Conservation (phyloP, 768 basidiomycete species). For the Auricularia sp. region DNA sequence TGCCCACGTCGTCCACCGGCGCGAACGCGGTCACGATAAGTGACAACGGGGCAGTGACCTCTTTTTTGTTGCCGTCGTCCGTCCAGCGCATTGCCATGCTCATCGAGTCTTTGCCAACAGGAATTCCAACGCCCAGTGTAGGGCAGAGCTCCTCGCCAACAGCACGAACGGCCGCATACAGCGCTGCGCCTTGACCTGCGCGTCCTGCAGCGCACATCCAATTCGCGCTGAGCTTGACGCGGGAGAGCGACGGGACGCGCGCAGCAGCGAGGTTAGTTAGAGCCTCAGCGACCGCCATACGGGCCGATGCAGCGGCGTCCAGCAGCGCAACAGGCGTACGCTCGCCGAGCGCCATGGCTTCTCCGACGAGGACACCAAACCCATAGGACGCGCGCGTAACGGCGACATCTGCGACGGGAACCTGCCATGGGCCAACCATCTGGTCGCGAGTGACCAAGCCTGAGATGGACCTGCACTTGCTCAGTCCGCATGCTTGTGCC, state of each 20-base stretch:
- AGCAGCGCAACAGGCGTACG: constrained; percentile 88
- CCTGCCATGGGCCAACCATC: constrained; percentile 99
- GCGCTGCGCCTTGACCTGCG: constrained; percentile 74
- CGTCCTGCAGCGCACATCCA: constrained; percentile 98
- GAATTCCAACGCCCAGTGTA: constrained; percentile 81
- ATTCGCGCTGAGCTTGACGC: constrained; percentile 93
- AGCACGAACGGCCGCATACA: constrained; percentile 86
- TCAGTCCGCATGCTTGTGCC: not conserved
- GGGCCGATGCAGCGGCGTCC: constrained; percentile 78
- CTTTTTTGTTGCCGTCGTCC: constrained; percentile 51
- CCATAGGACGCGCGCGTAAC: constrained; percentile 93
- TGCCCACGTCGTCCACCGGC: constrained; percentile 62
- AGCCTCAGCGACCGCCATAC: constrained; percentile 92
- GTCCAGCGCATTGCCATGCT: constrained; percentile 97
- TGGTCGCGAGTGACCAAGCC: constrained; percentile 94
- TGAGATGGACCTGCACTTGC: constrained; percentile 46
- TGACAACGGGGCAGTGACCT: constrained; percentile 86
- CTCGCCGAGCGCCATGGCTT: constrained; percentile 99
- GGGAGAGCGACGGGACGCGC: constrained; percentile 51
- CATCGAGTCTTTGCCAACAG: constrained; percentile 99
- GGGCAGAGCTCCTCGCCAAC: constrained; percentile 94
- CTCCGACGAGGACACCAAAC: constrained; percentile 72
- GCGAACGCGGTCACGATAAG: constrained; percentile 93
- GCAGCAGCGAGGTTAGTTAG: constrained; percentile 87
- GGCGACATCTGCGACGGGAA: constrained; percentile 94